Conservation (phyloP, 306 rosid species). For the Morella rubra region DNA sequence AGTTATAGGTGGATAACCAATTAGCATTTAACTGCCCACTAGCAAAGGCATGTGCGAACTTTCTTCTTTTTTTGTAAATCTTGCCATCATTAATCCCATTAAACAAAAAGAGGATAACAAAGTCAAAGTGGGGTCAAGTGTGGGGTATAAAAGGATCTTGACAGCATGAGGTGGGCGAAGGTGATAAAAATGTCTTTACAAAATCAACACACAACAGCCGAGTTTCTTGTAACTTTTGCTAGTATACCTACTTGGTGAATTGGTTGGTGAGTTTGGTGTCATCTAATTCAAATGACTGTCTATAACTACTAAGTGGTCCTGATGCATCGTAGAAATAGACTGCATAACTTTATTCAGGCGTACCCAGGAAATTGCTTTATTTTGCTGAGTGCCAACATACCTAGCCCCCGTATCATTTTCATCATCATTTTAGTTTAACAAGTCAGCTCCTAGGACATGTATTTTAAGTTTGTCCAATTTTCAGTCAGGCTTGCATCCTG, state of each 20-base stretch:
- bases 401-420: constrained; percentile 13
- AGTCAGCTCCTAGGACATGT: constrained; percentile 1
- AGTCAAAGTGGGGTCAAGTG: too few relatives aligned
- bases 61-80: too few relatives aligned
- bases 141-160: too few relatives aligned
- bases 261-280: constrained; percentile 11
- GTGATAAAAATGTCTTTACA: too few relatives aligned
- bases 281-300: constrained; percentile 14
- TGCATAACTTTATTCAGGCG: constrained; percentile 17
- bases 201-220: too few relatives aligned
- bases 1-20: too few relatives aligned
- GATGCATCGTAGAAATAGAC: constrained; percentile 8
- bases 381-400: neutral
- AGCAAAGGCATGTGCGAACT: too few relatives aligned
- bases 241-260: constrained; percentile 4
- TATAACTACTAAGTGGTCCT: neutral
- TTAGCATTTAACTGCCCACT: too few relatives aligned
- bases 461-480: constrained; percentile 27
- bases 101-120: too few relatives aligned
- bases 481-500: constrained; percentile 63
- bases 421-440: neutral
- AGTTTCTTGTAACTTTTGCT: constrained; percentile 47
- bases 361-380: neutral
- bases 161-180: too few relatives aligned
- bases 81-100: too few relatives aligned